These are phyloP conservation scores for Bassia scoparia DNA, from an alignment of 148 eudicot species.

Conservation along the genomic window DNA sequence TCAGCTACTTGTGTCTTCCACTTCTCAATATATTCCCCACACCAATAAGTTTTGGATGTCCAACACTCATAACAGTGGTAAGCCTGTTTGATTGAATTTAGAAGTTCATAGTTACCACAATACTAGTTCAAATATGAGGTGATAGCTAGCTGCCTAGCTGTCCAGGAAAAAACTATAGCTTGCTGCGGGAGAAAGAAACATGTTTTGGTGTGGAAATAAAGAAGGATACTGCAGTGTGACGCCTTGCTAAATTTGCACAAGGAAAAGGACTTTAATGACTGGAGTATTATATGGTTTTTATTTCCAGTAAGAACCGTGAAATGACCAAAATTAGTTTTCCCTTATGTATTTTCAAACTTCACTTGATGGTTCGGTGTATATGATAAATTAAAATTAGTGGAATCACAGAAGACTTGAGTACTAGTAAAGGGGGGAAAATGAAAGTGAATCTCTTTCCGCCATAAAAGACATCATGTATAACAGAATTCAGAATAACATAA, in stretches of 20 bases:
- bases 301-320: not conserved
- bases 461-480: not conserved
- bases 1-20: not conserved
- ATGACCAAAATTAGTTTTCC: not conserved
- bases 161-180: too few relatives aligned
- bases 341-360: not conserved
- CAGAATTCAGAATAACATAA: not conserved
- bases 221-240: not conserved
- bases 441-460: not conserved
- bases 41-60: not conserved
- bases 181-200: not conserved
- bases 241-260: too few relatives aligned
- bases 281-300: not conserved
- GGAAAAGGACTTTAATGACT: not conserved
- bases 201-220: too few relatives aligned
- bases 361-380: not conserved
- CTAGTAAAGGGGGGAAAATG: not conserved
- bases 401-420: not conserved
- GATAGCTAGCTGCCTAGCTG: too few relatives aligned
- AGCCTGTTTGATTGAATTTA: not conserved
- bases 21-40: not conserved
- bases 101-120: not conserved
- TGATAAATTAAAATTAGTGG: not conserved
- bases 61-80: too few relatives aligned
- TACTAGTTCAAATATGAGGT: too few relatives aligned